Percentiles rank a stretch among this genome's conserved stretches.
These are phyloP conservation scores for Gymnopus androsaceus DNA, from an alignment of 1,284 basidiomycete species.

Conservation along the genomic window DNA sequence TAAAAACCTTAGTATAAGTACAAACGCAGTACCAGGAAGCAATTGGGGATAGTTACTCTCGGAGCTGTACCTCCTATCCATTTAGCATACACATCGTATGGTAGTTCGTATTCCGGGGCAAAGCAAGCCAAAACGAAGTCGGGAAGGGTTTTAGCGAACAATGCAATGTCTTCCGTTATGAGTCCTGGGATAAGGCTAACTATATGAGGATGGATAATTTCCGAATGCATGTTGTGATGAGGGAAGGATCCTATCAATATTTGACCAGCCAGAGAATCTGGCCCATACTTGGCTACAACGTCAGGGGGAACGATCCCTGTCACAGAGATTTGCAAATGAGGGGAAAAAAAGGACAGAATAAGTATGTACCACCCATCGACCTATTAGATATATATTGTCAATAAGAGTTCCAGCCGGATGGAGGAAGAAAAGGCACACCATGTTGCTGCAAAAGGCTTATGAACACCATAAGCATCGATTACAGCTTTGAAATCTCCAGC, in stretches of 20 bases:
- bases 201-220: background rate
- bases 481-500: constrained; percentile 13
- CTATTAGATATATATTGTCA: background rate
- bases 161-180: background rate
- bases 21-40: too few relatives aligned
- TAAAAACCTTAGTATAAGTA: background rate
- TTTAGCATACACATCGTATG: background rate
- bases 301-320: constrained; percentile 4
- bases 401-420: background rate
- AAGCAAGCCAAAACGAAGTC: constrained; percentile 1
- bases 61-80: background rate
- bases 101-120: background rate
- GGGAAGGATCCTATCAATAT: constrained; percentile 7
- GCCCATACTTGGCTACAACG: background rate
- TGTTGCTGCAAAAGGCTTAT: constrained; percentile 3
- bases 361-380: constrained; percentile 4
- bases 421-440: constrained; percentile 6
- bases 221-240: constrained; percentile 4
- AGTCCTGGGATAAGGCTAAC: background rate
- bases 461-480: constrained; percentile 4
- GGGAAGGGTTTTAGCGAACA: background rate
- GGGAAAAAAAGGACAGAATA: background rate
- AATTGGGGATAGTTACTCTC: background rate
- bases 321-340: background rate
- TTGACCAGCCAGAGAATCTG: background rate